A percentile compares a stretch with the other conserved stretches of the same genome.
Evolutionary conservation across 306 rosid species (phyloP).

Genomic region (Comarum palustre): DNA sequence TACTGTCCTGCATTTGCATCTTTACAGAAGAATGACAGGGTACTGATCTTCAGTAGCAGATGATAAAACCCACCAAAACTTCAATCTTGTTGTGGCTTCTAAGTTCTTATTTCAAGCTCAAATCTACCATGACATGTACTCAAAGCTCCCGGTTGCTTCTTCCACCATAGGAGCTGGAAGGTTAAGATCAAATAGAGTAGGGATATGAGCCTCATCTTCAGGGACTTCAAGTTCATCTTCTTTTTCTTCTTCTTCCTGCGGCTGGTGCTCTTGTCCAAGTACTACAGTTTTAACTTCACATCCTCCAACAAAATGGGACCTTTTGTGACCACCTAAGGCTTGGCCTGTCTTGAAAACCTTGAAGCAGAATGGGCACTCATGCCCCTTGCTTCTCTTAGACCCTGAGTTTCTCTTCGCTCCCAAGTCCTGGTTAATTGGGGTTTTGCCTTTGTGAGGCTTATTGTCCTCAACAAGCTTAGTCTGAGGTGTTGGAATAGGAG

Average conservation of each 20-base stretch:
- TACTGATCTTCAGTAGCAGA: conserved; percentile 23
- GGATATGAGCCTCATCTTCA: conserved; percentile 27
- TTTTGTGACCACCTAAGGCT: conserved; percentile 96
- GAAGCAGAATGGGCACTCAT: conserved; percentile 87
- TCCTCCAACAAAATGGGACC: conserved; percentile 86
- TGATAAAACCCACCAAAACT: conserved; percentile 29
- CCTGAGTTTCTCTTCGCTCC: conserved; percentile 42
- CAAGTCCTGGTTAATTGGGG: conserved; percentile 24
- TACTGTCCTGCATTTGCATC: conserved; percentile 42
- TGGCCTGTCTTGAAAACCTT: conserved; percentile 76
- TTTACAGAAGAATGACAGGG: conserved; percentile 25
- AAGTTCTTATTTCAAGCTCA: conserved; percentile 20
- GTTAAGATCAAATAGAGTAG: conserved; percentile 76
- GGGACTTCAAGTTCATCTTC: conserved; percentile 23
- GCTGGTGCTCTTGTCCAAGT: conserved; percentile 33
- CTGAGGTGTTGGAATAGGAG: conserved; percentile 35
- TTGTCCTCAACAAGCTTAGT: conserved; percentile 12
- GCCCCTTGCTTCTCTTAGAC: conserved; percentile 59
- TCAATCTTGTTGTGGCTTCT: conserved; percentile 16
- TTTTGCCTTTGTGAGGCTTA: conserved; percentile 21
- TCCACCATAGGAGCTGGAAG: conserved; percentile 83
- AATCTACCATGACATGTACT: conserved; percentile 35
- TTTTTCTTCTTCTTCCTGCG: neutral
- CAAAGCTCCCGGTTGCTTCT: conserved; percentile 34
- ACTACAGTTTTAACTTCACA: conserved; percentile 51